Base-by-base conservation (phyloP, 2,329 filamentous ascomycete genomes). In the Biscogniauxia mediterranea region DNA sequence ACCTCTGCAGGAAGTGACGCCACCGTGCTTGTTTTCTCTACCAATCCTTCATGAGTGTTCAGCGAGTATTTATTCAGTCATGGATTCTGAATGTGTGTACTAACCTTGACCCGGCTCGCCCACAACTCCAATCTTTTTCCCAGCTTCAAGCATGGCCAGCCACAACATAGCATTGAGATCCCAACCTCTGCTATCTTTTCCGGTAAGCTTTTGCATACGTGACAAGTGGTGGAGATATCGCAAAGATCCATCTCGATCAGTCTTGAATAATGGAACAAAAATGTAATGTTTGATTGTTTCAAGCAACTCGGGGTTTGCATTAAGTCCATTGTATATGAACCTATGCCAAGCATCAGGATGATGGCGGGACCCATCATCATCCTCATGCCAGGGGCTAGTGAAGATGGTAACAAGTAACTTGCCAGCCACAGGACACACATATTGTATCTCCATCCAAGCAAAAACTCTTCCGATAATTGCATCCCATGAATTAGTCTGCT, bases 51-150 rank as follows among this genome's bases (percentile, higher is more conserved):
- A 51, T 28, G 8, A 26, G 32, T 19, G n/a, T 25, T 70, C 57
- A 68, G 64, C 49, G 52, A 46, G 50, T 76, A 75, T 26, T 52
- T 26, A 7, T 56, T 60, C 42, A 2, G 11, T 6, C 28, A 13
- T 13, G 7, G 19, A 54, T 20, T 3, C 49, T 5, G 53, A 2
- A 13, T 26, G 52, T 15, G 21, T 26, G 3, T 55, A 60, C 68
- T 68, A 53, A 64, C 56, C 49, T 63, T 62, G 76, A 85, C 86
- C 81, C 66, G 88, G 85, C 68, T 91, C 89, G 61, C 89, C 87
- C 1, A 92, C 85, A 19, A 91, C 76, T 1, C 89, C 89, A 46
- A 83, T 78, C 69, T 89, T 89, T 74, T 91, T 92, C 15, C 87
- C 89, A 17, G 87, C 83, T 65, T 91, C 88, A 52, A 92, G 78